Conservation (phyloP, 305 asterid genomes). For the Rubia peregrina region DNA sequence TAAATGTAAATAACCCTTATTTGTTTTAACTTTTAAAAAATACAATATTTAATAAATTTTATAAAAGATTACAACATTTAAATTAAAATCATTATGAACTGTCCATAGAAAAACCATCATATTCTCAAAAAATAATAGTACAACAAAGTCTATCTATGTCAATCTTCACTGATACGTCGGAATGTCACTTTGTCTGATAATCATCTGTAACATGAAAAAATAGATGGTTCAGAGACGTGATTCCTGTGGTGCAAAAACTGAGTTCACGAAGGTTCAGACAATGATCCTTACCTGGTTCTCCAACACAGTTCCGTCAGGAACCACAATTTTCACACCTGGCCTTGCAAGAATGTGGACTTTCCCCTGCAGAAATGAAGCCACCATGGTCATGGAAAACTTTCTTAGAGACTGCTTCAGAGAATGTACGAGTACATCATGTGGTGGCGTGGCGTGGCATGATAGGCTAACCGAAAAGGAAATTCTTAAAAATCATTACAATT, state of each 20-base stretch:
- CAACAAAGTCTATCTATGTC: background rate
- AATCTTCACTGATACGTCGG: background rate
- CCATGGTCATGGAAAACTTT: conserved; percentile 12
- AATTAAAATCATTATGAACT: too few species aligned
- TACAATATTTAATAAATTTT: too few species aligned
- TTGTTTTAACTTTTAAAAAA: too few species aligned
- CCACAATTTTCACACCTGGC: conserved; percentile 44
- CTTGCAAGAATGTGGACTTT: conserved; percentile 49
- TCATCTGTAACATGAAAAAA: conserved; percentile 16
- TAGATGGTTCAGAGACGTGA: background rate
- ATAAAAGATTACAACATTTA: background rate
- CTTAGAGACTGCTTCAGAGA: conserved; percentile 10
- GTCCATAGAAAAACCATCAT: too few species aligned
- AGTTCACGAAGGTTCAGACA: background rate
- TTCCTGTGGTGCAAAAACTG: background rate
- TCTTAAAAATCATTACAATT: background rate
- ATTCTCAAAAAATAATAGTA: background rate
- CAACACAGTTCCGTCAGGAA: conserved; percentile 65
- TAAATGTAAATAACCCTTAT: too few species aligned
- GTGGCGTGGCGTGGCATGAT: too few species aligned
- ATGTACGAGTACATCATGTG: background rate
- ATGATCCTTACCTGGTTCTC: conserved; percentile 47
- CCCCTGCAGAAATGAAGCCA: conserved; percentile 41
- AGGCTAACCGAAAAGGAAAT: background rate
- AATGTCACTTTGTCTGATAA: conserved; percentile 8